Evolutionary conservation across 352 stramenopile genomes (phyloP).

Genomic region (Phytophthora kernoviae): DNA sequence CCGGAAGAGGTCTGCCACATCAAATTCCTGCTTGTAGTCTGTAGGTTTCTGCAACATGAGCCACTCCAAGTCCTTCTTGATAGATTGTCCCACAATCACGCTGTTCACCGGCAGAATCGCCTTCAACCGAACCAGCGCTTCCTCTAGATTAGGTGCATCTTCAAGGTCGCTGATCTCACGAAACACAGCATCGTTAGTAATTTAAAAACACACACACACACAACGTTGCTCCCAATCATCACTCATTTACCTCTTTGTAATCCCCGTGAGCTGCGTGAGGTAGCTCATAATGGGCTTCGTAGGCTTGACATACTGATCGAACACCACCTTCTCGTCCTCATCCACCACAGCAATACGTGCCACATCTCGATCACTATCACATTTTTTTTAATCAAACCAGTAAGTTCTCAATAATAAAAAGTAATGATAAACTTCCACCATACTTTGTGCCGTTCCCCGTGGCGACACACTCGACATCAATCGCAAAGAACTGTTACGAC

Average conservation of each 20-base stretch:
- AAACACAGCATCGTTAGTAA: slow-evolving; percentile 2
- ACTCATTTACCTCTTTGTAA: slow-evolving; percentile 63
- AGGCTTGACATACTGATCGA: slow-evolving; percentile 88
- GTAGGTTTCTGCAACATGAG: slow-evolving; percentile 77
- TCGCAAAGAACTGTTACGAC: slow-evolving; percentile 80
- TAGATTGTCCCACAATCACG: slow-evolving; percentile 92
- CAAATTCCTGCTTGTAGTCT: slow-evolving; percentile 89
- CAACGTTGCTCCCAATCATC: not conserved
- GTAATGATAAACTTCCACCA: slow-evolving; percentile 20
- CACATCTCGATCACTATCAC: slow-evolving; percentile 87
- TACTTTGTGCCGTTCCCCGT: slow-evolving; percentile 82
- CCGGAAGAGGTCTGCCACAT: slow-evolving; percentile 86
- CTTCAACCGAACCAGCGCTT: slow-evolving; percentile 82
- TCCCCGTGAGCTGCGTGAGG: slow-evolving; percentile 90
- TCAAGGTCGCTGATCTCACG: slow-evolving; percentile 55
- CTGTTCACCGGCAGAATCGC: slow-evolving; percentile 74
- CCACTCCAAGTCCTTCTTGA: slow-evolving; percentile 94
- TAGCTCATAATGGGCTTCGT: slow-evolving; percentile 90
- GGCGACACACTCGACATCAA: slow-evolving; percentile 94
- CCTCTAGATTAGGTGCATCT: slow-evolving; percentile 64
- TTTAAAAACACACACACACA: not conserved
- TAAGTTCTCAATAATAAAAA: too few relatives aligned
- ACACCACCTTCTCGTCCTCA: slow-evolving; percentile 84
- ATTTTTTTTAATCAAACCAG: too few relatives aligned
- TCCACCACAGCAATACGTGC: slow-evolving; percentile 91